These are phyloP conservation scores for Biscogniauxia mediterranea DNA, from an alignment of 2,329 filamentous ascomycete genomes.

Conservation along the genomic window DNA sequence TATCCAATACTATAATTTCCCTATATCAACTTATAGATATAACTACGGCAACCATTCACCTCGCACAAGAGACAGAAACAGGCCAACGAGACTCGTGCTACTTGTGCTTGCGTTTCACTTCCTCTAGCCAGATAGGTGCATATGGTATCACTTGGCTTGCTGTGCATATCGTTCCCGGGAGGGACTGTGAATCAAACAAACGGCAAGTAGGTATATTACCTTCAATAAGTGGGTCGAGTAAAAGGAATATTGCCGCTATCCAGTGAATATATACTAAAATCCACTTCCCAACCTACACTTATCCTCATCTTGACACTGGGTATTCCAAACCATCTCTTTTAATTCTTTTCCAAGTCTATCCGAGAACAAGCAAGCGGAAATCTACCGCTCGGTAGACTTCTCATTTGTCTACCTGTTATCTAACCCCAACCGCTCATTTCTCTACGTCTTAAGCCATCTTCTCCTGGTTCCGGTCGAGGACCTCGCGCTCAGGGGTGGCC, in stretches of 20 bases:
- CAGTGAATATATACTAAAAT: background rate
- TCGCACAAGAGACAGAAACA: background rate
- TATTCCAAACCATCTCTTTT: background rate
- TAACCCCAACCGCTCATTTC: background rate
- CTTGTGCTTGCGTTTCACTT: background rate
- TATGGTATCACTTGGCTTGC: background rate
- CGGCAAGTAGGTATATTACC: background rate
- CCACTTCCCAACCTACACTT: background rate
- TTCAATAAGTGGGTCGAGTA: background rate
- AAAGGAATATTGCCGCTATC: background rate
- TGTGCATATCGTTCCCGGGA: background rate
- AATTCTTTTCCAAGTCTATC: background rate
- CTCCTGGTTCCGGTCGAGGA: conserved; percentile 2
- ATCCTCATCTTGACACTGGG: background rate
- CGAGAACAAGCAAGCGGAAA: background rate
- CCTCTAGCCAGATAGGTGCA: background rate
- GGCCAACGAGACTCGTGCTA: background rate
- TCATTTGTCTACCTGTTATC: background rate
- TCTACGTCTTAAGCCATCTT: conserved; percentile 5
- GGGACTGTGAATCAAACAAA: background rate
- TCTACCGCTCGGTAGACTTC: background rate
- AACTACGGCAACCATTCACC: no score
- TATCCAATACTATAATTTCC: background rate
- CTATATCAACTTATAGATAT: background rate
- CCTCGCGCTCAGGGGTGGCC: background rate